These are phyloP conservation scores for Linum trigynum DNA, from an alignment of 345 rosid genomes.

Conservation along the genomic window DNA sequence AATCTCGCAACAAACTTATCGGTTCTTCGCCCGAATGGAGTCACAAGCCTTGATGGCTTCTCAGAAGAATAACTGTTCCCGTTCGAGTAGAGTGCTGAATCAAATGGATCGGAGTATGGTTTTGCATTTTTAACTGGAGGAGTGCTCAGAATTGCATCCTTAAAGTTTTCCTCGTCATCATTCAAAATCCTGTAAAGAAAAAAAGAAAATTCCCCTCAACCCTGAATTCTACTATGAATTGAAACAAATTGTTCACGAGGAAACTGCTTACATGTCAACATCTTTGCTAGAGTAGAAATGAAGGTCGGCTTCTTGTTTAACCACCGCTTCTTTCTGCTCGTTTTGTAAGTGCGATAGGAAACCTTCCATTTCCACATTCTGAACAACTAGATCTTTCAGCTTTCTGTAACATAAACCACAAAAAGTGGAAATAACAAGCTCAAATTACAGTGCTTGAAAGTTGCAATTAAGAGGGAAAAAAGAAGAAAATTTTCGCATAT, in stretches of 20 bases:
- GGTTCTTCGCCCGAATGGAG: constrained; percentile 68
- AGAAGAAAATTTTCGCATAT: not conserved
- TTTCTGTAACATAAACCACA: constrained; percentile 31
- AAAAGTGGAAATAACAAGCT: not conserved
- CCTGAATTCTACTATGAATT: not conserved
- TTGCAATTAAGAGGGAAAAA: not conserved
- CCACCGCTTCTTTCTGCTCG: constrained; percentile 55
- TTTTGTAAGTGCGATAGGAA: constrained; percentile 71
- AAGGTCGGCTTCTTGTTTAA: constrained; percentile 52
- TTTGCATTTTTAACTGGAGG: constrained; percentile 44
- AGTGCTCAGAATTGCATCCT: constrained; percentile 45
- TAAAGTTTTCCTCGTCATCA: constrained; percentile 39
- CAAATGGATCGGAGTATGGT: constrained; percentile 34
- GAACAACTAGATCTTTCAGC: constrained; percentile 43
- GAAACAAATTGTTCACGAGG: constrained; percentile 2
- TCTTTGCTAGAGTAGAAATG: constrained; percentile 78
- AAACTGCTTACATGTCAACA: constrained; percentile 66
- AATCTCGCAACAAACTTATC: constrained; percentile 62
- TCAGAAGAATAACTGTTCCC: constrained; percentile 54
- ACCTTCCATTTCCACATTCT: constrained; percentile 73
- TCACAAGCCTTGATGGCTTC: constrained; percentile 44
- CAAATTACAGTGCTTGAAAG: not conserved
- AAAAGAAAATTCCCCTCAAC: constrained; percentile 3
- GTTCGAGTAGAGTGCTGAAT: constrained; percentile 30
- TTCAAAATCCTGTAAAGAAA: constrained; percentile 47